Base-by-base conservation (phyloP, 805 yeast genomes). In the Scheffersomyces stipitis region DNA sequence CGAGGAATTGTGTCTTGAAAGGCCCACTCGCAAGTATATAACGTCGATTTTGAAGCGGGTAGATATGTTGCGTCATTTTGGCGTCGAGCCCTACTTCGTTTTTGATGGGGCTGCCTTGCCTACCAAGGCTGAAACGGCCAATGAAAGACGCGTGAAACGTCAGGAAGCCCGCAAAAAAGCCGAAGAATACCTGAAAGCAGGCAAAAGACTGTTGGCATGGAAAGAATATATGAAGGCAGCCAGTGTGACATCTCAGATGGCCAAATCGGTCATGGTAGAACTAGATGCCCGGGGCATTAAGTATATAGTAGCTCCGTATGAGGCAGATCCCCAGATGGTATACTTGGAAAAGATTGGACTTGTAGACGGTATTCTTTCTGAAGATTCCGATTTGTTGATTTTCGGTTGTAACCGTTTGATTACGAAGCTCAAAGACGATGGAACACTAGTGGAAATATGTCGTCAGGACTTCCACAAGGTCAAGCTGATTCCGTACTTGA, bases 261-360 rank as follows among this genome's bases (percentile, higher is more conserved):
- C 96, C 4, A 86, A 86, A 49, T 74, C 87, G 9, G 71, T 91
- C 9, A 88, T 90, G 54, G 84, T 82, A 28, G 83, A 76, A 50
- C 70, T 95, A 44, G 80, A 80, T 46, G 46, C 57, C 10, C 67
- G 73, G 31, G 60, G 62, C 1, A 78, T 93, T 33, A 75, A 71
- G 41, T 91, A 77, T 51, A 76, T 93, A 5, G 99, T 93, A 6
- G 98, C 99, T 0, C 99, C 99, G 0, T 93, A 88, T 56, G 99
- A 93, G 63, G 99, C 99, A 0, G 99, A 93, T 58, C 84, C 99
- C 1, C 99, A 93, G 59, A 78, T 93, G 84, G 98, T 90, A 7
- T 88, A 81, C 51, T 70, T 93, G 29, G 98, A 91, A 55, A 76
- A 78, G 40, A 45, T 62, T 0, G 91, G 91, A 0, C 35, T 79